Evolutionary conservation across 495 filamentous ascomycete genomes (phyloP).

Genomic region (Xylaria scruposa): DNA sequence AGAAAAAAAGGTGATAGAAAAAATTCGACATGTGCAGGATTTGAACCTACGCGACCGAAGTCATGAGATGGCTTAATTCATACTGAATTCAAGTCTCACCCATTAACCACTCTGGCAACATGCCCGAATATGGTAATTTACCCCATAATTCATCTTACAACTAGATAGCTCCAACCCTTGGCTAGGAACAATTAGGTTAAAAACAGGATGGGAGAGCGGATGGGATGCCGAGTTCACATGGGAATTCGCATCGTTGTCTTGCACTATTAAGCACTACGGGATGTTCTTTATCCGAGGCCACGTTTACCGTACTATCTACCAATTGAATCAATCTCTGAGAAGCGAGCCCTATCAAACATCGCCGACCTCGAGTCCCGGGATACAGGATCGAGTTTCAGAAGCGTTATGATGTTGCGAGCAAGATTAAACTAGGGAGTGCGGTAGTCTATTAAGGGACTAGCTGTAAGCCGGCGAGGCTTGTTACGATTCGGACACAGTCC

Average conservation of each 20-base stretch:
- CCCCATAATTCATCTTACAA: not conserved
- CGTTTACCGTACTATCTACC: not conserved
- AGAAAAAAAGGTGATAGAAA: slow-evolving; percentile 1
- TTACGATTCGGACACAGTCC: slow-evolving; percentile 1
- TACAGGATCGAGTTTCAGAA: slow-evolving; percentile 3
- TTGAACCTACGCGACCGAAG: slow-evolving; percentile 36
- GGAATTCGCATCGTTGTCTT: not conserved
- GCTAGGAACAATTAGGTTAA: slow-evolving; percentile 6
- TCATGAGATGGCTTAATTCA: slow-evolving; percentile 30
- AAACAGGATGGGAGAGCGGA: no score
- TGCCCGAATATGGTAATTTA: slow-evolving; percentile 14
- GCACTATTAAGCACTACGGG: not conserved
- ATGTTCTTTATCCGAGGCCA: not conserved
- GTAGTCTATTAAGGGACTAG: slow-evolving; percentile 10
- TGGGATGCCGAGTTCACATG: slow-evolving; percentile 44
- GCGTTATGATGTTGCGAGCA: not conserved
- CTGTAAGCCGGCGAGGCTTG: slow-evolving; percentile 6
- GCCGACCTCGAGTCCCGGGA: slow-evolving; percentile 2
- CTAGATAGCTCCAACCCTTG: not conserved
- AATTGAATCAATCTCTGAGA: not conserved
- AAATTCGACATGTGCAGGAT: slow-evolving; percentile 35
- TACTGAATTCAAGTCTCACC: slow-evolving; percentile 30
- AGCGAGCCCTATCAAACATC: not conserved
- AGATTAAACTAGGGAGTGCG: slow-evolving; percentile 15
- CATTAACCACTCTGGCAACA: slow-evolving; percentile 33